Evolutionary conservation across 2,329 filamentous ascomycete genomes (phyloP).

Genomic region (Elsinoe arachidis): DNA sequence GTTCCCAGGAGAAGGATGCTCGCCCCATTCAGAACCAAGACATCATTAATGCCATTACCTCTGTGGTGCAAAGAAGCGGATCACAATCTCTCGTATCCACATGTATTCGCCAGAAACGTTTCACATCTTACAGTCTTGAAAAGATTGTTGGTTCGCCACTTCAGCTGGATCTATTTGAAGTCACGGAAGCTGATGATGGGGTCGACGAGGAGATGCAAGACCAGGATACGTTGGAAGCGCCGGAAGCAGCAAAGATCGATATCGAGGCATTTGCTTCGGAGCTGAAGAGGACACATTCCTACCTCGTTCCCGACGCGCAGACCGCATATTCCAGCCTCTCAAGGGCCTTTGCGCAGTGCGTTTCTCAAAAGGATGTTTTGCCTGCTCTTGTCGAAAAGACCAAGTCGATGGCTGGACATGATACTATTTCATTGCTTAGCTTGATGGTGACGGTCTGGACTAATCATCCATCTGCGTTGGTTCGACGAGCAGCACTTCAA

Average conservation of each 20-base stretch:
- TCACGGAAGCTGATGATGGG: too few relatives aligned
- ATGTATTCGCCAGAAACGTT: neutral
- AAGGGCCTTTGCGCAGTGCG: neutral
- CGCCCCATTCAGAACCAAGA: neutral
- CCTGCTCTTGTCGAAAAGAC: neutral
- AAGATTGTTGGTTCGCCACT: neutral
- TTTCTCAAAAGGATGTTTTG: neutral
- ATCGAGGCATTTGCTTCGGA: neutral
- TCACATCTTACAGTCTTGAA: neutral
- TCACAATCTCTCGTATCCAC: neutral
- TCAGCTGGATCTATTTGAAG: neutral
- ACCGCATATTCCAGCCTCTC: neutral
- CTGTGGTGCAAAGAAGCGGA: neutral
- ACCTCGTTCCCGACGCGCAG: neutral
- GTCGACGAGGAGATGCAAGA: neutral
- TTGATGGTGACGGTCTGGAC: conserved; percentile 51
- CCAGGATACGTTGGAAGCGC: neutral
- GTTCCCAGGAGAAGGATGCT: neutral
- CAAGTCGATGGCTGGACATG: neutral
- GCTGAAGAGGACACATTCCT: neutral
- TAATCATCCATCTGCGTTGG: conserved; percentile 56
- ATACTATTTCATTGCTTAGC: conserved; percentile 37
- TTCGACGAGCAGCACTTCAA: conserved; percentile 48
- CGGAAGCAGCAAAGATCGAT: neutral
- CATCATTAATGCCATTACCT: neutral